Percentiles rank a stretch among this genome's conserved stretches.
Conservation (phyloP, 306 rosid species). For the Rosa multiflora region DNA sequence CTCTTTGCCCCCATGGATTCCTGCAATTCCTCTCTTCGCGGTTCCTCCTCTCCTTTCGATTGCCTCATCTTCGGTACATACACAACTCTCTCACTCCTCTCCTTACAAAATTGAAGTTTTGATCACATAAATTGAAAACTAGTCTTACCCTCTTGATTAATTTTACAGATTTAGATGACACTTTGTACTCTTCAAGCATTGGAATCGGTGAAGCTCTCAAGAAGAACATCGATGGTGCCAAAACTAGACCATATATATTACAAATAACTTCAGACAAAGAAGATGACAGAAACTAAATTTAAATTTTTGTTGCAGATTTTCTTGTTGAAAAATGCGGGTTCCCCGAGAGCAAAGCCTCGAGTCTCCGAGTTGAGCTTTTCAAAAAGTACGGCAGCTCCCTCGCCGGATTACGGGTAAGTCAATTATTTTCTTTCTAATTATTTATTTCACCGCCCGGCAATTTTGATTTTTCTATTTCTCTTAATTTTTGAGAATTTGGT, state of each 20-base stretch:
- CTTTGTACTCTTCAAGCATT: slow-evolving; percentile 59
- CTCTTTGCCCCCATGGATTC: slow-evolving; percentile 29
- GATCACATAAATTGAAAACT: not conserved
- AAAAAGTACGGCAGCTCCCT: slow-evolving; percentile 88
- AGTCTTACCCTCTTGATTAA: not conserved
- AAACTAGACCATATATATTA: not conserved
- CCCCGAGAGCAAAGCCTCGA: slow-evolving; percentile 48
- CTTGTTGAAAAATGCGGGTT: slow-evolving; percentile 71
- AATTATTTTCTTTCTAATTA: not conserved
- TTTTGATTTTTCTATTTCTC: not conserved
- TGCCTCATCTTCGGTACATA: slow-evolving; percentile 20
- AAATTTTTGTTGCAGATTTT: slow-evolving; percentile 35
- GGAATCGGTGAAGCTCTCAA: slow-evolving; percentile 57
- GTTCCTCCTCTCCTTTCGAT: slow-evolving; percentile 26
- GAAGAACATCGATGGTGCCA: slow-evolving; percentile 70
- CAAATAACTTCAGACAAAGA: not conserved
- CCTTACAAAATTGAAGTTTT: not conserved
- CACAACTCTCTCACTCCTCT: not conserved
- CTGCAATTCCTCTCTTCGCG: slow-evolving; percentile 5
- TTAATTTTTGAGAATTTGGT: not conserved
- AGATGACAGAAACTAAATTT: not conserved
- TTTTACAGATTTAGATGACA: slow-evolving; percentile 76
- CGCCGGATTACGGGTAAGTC: slow-evolving; percentile 71
- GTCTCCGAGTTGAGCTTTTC: slow-evolving; percentile 72
- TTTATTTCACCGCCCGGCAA: not conserved